Conservation (phyloP, 768 basidiomycete species). For the Termitomyces sp. region DNA sequence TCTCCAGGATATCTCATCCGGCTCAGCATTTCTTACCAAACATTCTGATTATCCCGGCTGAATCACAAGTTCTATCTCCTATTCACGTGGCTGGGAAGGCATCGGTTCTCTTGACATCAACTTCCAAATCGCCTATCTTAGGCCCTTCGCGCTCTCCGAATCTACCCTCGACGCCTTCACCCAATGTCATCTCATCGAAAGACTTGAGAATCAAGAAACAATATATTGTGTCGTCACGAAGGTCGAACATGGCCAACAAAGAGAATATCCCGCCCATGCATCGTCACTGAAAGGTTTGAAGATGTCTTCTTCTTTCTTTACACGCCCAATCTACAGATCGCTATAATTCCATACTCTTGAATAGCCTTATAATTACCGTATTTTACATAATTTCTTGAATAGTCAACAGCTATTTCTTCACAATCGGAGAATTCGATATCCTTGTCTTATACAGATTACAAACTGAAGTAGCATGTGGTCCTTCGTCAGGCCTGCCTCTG, state of each 20-base stretch:
- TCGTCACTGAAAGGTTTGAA: neutral
- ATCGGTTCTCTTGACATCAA: neutral
- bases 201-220: neutral
- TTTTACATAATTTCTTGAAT: neutral
- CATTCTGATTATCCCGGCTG: neutral
- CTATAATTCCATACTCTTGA: neutral
- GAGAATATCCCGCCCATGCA: slow-evolving; percentile 1
- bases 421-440: neutral
- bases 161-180: neutral
- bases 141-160: neutral
- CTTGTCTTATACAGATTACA: too few species aligned
- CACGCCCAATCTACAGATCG: neutral
- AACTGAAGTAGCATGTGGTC: neutral
- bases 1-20: neutral
- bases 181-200: neutral
- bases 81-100: neutral
- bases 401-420: neutral
- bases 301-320: neutral
- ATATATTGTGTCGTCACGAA: neutral
- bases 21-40: neutral
- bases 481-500: neutral
- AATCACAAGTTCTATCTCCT: neutral
- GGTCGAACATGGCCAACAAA: slow-evolving; percentile 3
- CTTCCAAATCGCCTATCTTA: neutral
- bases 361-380: neutral